A percentile compares a stretch with the other conserved stretches of the same genome.
These are phyloP conservation scores for Aureobasidium sp. DNA, from an alignment of 2,329 filamentous ascomycete genomes.

Conservation along the genomic window DNA sequence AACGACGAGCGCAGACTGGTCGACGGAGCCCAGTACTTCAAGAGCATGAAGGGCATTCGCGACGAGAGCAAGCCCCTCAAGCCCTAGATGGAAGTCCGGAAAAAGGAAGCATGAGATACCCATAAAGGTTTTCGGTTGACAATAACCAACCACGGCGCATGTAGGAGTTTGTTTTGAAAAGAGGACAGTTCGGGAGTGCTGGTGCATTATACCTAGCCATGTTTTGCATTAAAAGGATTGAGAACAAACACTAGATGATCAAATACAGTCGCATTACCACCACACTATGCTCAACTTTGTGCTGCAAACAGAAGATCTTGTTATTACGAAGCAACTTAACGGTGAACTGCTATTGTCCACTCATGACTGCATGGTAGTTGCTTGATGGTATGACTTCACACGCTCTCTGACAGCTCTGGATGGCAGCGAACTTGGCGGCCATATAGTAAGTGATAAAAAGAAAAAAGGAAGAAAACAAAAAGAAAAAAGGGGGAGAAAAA, in stretches of 20 bases:
- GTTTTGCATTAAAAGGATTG: neutral
- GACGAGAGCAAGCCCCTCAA: slow-evolving; percentile 22
- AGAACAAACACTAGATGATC: neutral
- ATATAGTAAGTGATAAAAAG: too few relatives aligned
- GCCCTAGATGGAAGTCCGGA: slow-evolving; percentile 4
- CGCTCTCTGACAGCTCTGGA: too few relatives aligned
- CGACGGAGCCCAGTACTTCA: slow-evolving; percentile 55
- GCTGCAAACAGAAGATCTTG: neutral
- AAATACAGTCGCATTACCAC: neutral
- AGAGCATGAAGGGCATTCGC: slow-evolving; percentile 33
- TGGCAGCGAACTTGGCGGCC: too few relatives aligned
- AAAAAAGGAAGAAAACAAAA: too few relatives aligned
- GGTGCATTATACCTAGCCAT: slow-evolving; percentile 1
- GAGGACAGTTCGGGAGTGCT: neutral
- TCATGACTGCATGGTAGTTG: too few relatives aligned
- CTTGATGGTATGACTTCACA: too few relatives aligned
- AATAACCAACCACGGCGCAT: slow-evolving; percentile 1
- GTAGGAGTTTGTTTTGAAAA: slow-evolving; percentile 6
- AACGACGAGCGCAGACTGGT: slow-evolving; percentile 59
- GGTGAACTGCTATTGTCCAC: too few relatives aligned
- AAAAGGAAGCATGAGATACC: slow-evolving; percentile 1
- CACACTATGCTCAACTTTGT: neutral
- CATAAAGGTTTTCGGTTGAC: neutral
- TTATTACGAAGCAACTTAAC: too few relatives aligned
- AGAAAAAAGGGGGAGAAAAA: too few relatives aligned